phyloP scores from a whole-genome alignment of 2,329 filamentous ascomycete species.

The Exophiala sideris region DNA sequence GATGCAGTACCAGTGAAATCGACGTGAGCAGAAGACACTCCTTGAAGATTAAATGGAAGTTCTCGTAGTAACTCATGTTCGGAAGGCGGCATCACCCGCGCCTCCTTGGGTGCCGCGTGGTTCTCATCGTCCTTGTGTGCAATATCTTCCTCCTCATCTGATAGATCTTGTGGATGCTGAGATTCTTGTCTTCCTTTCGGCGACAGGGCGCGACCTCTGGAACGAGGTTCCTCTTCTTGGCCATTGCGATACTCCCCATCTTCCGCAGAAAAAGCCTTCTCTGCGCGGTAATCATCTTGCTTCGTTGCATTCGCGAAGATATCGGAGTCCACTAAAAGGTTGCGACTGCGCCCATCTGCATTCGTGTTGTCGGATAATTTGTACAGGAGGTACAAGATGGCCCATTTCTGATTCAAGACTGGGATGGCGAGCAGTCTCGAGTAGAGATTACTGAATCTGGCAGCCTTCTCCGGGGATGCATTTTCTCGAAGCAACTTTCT shows the following conservation, averaged over 20 bases:
- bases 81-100: slow-evolving; percentile 42
- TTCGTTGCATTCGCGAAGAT: slow-evolving; percentile 29
- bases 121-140: neutral
- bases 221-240: neutral
- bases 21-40: slow-evolving; percentile 80
- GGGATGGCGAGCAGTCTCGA: slow-evolving; percentile 84
- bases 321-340: slow-evolving; percentile 41
- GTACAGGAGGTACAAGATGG: slow-evolving; percentile 86
- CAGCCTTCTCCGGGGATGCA: slow-evolving; percentile 67
- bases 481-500: slow-evolving; percentile 78
- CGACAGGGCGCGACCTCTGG: slow-evolving; percentile 1
- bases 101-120: slow-evolving; percentile 5
- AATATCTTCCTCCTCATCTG: slow-evolving; percentile 5
- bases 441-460: slow-evolving; percentile 87
- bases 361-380: slow-evolving; percentile 67
- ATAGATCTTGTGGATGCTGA: slow-evolving; percentile 2
- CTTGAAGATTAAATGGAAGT: slow-evolving; percentile 88
- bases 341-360: slow-evolving; percentile 46
- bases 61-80: slow-evolving; percentile 71
- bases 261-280: slow-evolving; percentile 10
- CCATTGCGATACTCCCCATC: slow-evolving; percentile 13
- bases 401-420: slow-evolving; percentile 94
- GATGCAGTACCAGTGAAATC: slow-evolving; percentile 67
- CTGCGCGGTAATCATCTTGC: slow-evolving; percentile 9
- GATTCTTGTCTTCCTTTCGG: slow-evolving; percentile 2